These are phyloP conservation scores for Aspergillus unguis DNA, from an alignment of 2,329 filamentous ascomycete species.

Conservation along the genomic window DNA sequence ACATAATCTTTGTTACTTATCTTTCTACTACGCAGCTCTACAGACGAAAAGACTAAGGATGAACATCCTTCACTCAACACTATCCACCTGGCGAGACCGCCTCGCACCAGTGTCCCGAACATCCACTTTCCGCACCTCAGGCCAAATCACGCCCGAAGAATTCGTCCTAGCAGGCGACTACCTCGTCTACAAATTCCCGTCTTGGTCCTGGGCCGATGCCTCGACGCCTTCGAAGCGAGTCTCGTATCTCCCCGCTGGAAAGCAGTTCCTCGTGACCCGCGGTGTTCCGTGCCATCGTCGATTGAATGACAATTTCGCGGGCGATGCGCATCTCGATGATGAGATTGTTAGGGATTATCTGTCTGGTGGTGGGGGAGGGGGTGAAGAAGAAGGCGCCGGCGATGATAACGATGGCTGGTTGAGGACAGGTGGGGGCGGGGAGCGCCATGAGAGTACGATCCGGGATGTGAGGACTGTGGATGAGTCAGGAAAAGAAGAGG, in stretches of 20 bases:
- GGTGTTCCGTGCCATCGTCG: constrained; percentile 91
- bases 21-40: background rate
- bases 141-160: constrained; percentile 95
- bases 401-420: constrained; percentile 92
- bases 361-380: constrained; percentile 45
- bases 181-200: constrained; percentile 97
- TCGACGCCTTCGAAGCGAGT: constrained; percentile 76
- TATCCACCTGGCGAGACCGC: constrained; percentile 86
- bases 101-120: constrained; percentile 86
- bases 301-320: constrained; percentile 89
- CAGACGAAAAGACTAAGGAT: constrained; percentile 34
- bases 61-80: constrained; percentile 89
- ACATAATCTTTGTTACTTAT: background rate
- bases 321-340: constrained; percentile 81
- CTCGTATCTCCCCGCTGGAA: constrained; percentile 76
- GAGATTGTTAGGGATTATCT: constrained; percentile 79
- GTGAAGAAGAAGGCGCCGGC: constrained; percentile 66
- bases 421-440: constrained; percentile 71
- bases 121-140: constrained; percentile 89
- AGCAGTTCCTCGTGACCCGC: constrained; percentile 93
- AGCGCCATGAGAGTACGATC: constrained; percentile 69
- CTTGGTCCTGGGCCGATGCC: constrained; percentile 94
- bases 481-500: constrained; percentile 71
- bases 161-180: constrained; percentile 96
- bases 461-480: constrained; percentile 84